Evolutionary conservation across 208 protist genomes (phyloP), one percentile per base, ranked within the genome.

Genomic region (Crithidia acanthocephali): DNA sequence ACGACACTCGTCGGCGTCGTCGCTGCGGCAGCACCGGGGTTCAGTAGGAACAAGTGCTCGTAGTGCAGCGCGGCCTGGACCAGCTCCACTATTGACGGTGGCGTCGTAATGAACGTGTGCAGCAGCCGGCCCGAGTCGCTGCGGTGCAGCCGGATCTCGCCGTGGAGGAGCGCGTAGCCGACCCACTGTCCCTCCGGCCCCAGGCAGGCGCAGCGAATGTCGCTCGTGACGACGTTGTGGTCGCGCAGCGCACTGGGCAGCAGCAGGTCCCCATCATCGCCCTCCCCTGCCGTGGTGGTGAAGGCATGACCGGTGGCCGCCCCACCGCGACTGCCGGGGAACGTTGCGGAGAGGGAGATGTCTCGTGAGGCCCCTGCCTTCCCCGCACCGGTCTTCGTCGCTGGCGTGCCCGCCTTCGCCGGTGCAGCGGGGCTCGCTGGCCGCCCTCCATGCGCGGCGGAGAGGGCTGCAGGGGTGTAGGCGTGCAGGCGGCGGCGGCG

Each of bases 61-160:
- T 83, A 81, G 30, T 78, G 77, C 23, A 92, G 50, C 40, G 81
- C 85, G n/a, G 88, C 84, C 30, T 75, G 57, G 20, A 90, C 53
- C n/a, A 94, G 80, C 55, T 92, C 79, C 30, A 86, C 79, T 3
- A 78, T 72, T 22, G 84, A 87, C 10, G 88, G 88, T 9, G 85
- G 79, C 2, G 79, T 81, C 23, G 86, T 89, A 53, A 90, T 59
- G 83, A 85, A 83, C n/a, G 88, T 94, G 59, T 90, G 88, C 59
- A 88, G 63, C 28, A 94, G 63, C 18, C 84, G 79, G 18, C 88
- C 88, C 5, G 82, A 89, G 63, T 94, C 84, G 30, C 60, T 87
- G 64, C 84, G 86, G 70, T 94, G 88, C 22, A 90, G 59, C 32
- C 88, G 88, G 51, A 94, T 86, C 44, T 94, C 88, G 20, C 88